Conservation (phyloP, 208 protist species). For the Leishmania mexicana region DNA sequence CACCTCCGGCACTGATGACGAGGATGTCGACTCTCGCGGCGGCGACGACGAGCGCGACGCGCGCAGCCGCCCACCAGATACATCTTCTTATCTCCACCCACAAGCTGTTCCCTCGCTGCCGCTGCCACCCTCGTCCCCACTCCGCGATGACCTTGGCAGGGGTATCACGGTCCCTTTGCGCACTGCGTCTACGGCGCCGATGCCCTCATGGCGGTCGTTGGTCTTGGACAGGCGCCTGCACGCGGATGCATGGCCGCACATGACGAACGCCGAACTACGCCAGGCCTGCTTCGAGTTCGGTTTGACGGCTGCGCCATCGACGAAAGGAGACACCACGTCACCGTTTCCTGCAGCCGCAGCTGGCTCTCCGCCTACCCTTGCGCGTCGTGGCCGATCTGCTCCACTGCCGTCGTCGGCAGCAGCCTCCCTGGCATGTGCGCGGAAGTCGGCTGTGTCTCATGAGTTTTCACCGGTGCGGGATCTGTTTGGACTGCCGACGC, state of each 20-base stretch:
- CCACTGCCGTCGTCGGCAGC: not conserved
- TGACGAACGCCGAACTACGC: constrained; percentile 31
- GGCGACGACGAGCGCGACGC: not conserved
- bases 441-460: not conserved
- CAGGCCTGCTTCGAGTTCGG: constrained; percentile 17
- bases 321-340: not conserved
- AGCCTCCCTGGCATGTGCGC: not conserved
- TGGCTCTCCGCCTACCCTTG: not conserved
- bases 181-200: not conserved
- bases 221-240: not conserved
- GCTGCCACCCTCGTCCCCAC: not conserved
- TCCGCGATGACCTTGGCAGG: not conserved
- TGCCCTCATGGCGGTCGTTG: not conserved
- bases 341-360: not conserved
- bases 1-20: not conserved
- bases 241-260: constrained; percentile 15
- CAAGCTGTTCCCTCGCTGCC: not conserved
- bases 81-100: not conserved
- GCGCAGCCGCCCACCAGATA: not conserved
- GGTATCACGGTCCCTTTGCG: not conserved
- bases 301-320: constrained; percentile 6
- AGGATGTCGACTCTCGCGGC: constrained; percentile 1
- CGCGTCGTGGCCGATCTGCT: not conserved
- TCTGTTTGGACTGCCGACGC: not conserved
- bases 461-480: not conserved